phyloP scores from a whole-genome alignment of 1,284 basidiomycete genomes.

The Moesziomyces aphidis region DNA sequence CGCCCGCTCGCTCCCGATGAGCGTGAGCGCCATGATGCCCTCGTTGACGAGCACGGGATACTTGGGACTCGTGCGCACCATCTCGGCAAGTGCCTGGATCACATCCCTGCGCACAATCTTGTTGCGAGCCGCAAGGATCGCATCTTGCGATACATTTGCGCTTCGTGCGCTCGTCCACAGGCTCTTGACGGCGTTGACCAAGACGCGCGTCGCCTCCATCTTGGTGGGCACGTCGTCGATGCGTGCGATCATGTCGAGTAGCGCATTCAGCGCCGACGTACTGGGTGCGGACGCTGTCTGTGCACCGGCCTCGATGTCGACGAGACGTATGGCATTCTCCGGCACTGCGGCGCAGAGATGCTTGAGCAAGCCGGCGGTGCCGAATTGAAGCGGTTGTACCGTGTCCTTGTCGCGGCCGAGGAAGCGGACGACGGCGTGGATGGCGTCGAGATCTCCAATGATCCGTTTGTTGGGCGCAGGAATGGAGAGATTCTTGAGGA shows the following conservation, averaged over 20 bases:
- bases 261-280: constrained; percentile 73
- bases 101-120: constrained; percentile 38
- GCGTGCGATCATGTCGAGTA: constrained; percentile 80
- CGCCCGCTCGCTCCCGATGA: constrained; percentile 76
- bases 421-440: constrained; percentile 26
- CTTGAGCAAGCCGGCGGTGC: constrained; percentile 87
- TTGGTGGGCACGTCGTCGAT: constrained; percentile 84
- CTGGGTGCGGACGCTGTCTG: not conserved
- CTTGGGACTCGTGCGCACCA: constrained; percentile 80
- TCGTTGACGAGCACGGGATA: constrained; percentile 90
- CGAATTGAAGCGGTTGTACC: constrained; percentile 78
- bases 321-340: constrained; percentile 73
- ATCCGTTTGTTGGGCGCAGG: constrained; percentile 52
- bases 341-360: constrained; percentile 78
- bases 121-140: constrained; percentile 6
- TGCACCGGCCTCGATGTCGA: constrained; percentile 66
- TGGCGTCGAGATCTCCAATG: constrained; percentile 42
- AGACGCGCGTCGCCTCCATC: constrained; percentile 87
- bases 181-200: constrained; percentile 79
- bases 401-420: constrained; percentile 52
- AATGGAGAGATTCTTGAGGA: constrained; percentile 62
- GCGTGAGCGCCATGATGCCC: constrained; percentile 82
- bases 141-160: constrained; percentile 1
- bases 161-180: constrained; percentile 44
- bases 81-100: constrained; percentile 74